phyloP scores from a whole-genome alignment of 805 yeast species.

The Priceomyces carsonii region DNA sequence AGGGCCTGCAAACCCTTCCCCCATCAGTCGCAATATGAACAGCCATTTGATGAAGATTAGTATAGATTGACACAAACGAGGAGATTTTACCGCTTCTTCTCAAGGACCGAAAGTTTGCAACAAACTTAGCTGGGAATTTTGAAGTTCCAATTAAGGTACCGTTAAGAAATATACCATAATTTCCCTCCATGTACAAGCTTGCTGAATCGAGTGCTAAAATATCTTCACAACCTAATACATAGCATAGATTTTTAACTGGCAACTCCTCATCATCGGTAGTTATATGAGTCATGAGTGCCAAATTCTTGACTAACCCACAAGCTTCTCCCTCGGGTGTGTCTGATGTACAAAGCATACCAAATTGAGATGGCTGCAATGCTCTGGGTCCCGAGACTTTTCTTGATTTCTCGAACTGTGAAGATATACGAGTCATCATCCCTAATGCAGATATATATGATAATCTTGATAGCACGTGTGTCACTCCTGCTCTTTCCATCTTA shows the following conservation, averaged over 20 bases:
- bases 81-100: conserved; percentile 86
- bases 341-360: conserved; percentile 97
- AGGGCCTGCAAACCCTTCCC: conserved; percentile 96
- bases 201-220: conserved; percentile 80
- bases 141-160: conserved; percentile 95
- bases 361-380: conserved; percentile 98
- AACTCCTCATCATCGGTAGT: conserved; percentile 97
- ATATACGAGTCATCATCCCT: conserved; percentile 99
- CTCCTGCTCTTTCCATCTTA: conserved; percentile 99
- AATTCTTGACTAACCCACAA: conserved; percentile 95
- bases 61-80: conserved; percentile 87
- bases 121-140: conserved; percentile 82
- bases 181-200: conserved; percentile 71
- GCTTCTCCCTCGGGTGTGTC: conserved; percentile 99
- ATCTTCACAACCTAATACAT: conserved; percentile 85
- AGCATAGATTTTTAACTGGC: conserved; percentile 79
- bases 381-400: conserved; percentile 98
- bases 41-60: conserved; percentile 85
- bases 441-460: conserved; percentile 90
- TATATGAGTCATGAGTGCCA: conserved; percentile 97
- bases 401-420: conserved; percentile 98
- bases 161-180: conserved; percentile 83
- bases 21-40: conserved; percentile 99
- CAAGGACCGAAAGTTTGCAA: conserved; percentile 70
- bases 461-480: conserved; percentile 92